Conservation (phyloP, 202 grass and related monocot species). For the Saccharum hybrid region DNA sequence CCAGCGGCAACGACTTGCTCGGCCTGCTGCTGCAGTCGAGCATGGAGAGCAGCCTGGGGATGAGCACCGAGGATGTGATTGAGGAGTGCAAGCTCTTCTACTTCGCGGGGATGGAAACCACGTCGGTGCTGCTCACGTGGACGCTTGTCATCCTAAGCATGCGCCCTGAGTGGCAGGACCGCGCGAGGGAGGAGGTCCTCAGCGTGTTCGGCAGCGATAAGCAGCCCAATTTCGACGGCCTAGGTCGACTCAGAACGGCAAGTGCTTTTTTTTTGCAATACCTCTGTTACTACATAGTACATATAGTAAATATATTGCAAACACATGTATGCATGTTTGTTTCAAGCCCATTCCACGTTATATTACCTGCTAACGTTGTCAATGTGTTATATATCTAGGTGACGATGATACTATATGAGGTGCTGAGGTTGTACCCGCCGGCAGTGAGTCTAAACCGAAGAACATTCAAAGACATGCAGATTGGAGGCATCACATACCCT, state of each 20-base stretch:
- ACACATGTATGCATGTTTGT: too few species aligned
- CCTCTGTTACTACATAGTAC: too few species aligned
- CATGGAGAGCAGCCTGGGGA: constrained; percentile 43
- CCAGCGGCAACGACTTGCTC: constrained; percentile 62
- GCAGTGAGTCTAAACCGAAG: too few species aligned
- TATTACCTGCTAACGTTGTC: too few species aligned
- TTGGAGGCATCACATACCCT: too few species aligned
- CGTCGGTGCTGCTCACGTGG: constrained; percentile 81
- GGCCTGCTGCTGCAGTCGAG: constrained; percentile 68
- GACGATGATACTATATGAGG: too few species aligned
- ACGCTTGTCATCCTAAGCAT: constrained; percentile 63
- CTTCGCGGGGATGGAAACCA: constrained; percentile 78
- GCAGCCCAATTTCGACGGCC: constrained; percentile 52
- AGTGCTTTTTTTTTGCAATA: constrained; percentile 18
- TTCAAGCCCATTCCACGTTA: too few species aligned
- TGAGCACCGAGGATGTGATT: constrained; percentile 67
- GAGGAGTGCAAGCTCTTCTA: constrained; percentile 94
- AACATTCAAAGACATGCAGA: too few species aligned
- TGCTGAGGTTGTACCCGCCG: too few species aligned
- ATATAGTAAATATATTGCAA: too few species aligned
- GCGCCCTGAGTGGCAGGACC: constrained; percentile 72
- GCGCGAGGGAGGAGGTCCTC: constrained; percentile 70
- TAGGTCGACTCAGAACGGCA: constrained; percentile 65
- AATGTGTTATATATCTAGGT: too few species aligned
- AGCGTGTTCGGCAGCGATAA: constrained; percentile 51